Percentiles rank a stretch among this genome's conserved stretches.
Evolutionary conservation across 257 asterid species (phyloP).

Genomic region (Schizonepeta tenuifolia): DNA sequence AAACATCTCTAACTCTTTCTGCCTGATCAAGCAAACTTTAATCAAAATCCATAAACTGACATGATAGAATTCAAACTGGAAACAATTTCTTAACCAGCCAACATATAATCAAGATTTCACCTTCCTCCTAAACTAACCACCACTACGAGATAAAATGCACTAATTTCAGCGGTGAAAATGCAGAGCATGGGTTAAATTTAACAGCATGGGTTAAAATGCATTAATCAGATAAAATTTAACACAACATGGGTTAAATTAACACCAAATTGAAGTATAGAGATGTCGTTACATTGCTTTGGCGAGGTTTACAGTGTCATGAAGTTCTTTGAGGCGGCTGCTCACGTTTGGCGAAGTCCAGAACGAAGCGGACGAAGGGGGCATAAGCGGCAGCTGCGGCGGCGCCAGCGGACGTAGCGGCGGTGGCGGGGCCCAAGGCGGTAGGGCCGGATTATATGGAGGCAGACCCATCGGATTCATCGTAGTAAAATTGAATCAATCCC

Average conservation of each 20-base stretch:
- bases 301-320: conserved; percentile 44
- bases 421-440: conserved; percentile 41
- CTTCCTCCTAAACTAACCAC: neutral
- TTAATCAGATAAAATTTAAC: neutral
- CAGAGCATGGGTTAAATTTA: neutral
- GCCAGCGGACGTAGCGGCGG: conserved; percentile 40
- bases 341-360: conserved; percentile 60
- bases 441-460: conserved; percentile 41
- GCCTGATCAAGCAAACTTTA: conserved; percentile 47
- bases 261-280: conserved; percentile 3
- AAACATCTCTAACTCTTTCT: conserved; percentile 61
- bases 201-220: no score
- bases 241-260: no score
- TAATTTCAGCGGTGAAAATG: conserved; percentile 9
- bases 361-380: conserved; percentile 65
- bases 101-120: conserved; percentile 4
- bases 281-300: conserved; percentile 56
- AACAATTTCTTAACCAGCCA: neutral
- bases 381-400: conserved; percentile 50
- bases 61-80: neutral
- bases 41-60: conserved; percentile 24
- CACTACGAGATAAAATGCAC: neutral
- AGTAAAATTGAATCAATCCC: neutral
- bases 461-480: conserved; percentile 55
- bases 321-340: conserved; percentile 49